These are phyloP conservation scores for Dentipellis sp. DNA, from an alignment of 768 basidiomycete genomes.

Conservation along the genomic window DNA sequence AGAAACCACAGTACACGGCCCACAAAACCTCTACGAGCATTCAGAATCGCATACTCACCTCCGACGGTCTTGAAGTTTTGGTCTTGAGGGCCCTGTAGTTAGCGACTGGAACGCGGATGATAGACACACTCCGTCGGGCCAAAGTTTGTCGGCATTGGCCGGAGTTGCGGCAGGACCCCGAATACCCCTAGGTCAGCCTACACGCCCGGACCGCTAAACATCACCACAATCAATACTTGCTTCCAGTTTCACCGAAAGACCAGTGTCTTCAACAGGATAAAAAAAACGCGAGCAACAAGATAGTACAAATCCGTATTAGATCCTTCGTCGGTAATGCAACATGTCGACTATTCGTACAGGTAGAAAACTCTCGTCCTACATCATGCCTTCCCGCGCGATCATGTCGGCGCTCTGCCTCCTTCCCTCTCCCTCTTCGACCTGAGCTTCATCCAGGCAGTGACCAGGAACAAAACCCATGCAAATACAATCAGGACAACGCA, in stretches of 20 bases:
- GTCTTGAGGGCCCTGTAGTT: conserved; percentile 12
- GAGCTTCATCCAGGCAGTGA: conserved; percentile 49
- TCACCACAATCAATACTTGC: no score
- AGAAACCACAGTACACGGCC: conserved; percentile 1
- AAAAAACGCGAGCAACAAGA: not conserved
- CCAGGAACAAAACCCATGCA: conserved; percentile 60
- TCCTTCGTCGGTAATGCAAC: not conserved
- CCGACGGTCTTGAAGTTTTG: conserved; percentile 21
- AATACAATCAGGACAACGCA: conserved; percentile 33
- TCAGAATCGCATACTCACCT: conserved; percentile 19
- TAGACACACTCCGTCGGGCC: not conserved
- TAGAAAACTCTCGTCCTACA: no score
- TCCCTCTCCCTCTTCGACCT: conserved; percentile 32
- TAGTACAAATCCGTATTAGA: conserved; percentile 1
- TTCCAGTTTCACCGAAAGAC: no score
- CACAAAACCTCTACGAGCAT: not conserved
- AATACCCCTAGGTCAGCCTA: not conserved
- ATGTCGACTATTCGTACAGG: no score
- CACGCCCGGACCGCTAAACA: not conserved
- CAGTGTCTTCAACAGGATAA: no score
- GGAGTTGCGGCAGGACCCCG: not conserved
- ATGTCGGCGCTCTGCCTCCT: not conserved
- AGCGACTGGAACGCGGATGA: no score
- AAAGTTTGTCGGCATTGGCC: not conserved
- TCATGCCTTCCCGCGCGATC: conserved; percentile 2